Base-by-base conservation (phyloP, 179 eudicot species). In the Carnegiea gigantea region DNA sequence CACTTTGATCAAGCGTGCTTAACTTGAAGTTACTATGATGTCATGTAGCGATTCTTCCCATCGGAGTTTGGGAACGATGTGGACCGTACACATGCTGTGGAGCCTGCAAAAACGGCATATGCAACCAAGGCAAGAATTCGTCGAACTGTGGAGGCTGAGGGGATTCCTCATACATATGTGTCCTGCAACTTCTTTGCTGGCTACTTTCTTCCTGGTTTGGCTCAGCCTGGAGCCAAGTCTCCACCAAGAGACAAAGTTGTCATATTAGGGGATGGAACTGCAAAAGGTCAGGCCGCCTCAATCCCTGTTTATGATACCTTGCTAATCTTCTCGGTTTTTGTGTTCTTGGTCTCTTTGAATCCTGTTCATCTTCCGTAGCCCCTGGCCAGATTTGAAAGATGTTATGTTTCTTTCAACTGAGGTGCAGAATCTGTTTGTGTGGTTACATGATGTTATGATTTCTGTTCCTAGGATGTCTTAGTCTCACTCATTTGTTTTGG, bases 221-320 rank as follows among this genome's bases (percentile, higher is more conserved):
- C 83, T 23, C 98, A 94, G 86, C 92, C 91, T 51, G 95, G 97
- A 70, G 92, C 90, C 24, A 86, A 89, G 38, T 75, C 92, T 79
- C 97, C 98, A 2, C 98, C 93, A 3, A 88, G 89, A 83, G 97
- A 94, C 77, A 93, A 93, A 87, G 88, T 89, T 5, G 83, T 84
- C 84, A 94, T 93, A 65, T 43, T 86, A 5, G 98, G 98, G n/a
- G 95, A 94, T 70, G 99, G 99, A 80, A 94, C 83, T 78, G 85
- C 89, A 40, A 94, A 89, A 88, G 95, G 99, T 95, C 83, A 21
- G 1, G 1, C 73, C 2, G 28, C 68, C 57, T 51, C 57, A 12
- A 51, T 5, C 57, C 18, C 14, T 57, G 14, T 57, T 18, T 17
- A 57, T 6, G 11, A 9, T 9, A 11, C 15, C 3, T 48, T 48